Percentiles rank a stretch among this genome's conserved stretches.
Conservation (phyloP, 2,329 filamentous ascomycete genomes). For the Cercospora brassicicola region DNA sequence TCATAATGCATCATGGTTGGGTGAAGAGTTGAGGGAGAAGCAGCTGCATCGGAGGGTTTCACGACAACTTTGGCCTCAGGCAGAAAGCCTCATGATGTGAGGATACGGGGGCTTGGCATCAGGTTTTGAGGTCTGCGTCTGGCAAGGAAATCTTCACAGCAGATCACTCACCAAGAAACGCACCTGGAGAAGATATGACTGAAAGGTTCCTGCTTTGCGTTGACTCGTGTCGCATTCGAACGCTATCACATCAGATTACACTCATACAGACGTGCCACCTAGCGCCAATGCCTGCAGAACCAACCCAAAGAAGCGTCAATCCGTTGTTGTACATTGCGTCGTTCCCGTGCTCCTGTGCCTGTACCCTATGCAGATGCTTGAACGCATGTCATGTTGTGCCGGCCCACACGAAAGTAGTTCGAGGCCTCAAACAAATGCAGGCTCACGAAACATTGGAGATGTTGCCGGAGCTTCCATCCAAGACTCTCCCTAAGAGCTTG, state of each 20-base stretch:
- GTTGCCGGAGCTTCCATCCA: background rate
- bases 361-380: conserved; percentile 15
- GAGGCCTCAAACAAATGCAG: background rate
- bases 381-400: conserved; percentile 10
- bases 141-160: too few relatives aligned
- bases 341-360: conserved; percentile 12
- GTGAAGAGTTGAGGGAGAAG: too few relatives aligned
- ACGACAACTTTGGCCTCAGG: too few relatives aligned
- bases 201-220: background rate
- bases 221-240: conserved; percentile 5
- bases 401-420: background rate
- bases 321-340: conserved; percentile 14
- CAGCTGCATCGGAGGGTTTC: too few relatives aligned
- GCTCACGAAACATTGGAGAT: background rate
- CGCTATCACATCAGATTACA: conserved; percentile 15
- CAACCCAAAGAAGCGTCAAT: conserved; percentile 12
- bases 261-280: conserved; percentile 15
- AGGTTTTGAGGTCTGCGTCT: too few relatives aligned
- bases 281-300: conserved; percentile 14
- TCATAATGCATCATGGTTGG: background rate
- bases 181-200: background rate
- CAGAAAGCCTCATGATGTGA: too few relatives aligned
- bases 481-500: conserved; percentile 25
- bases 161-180: too few relatives aligned
- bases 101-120: too few relatives aligned